Evolutionary conservation across 495 filamentous ascomycete genomes (phyloP), one percentile per base, ranked within the genome.

Genomic region (Penicillium argentinense): DNA sequence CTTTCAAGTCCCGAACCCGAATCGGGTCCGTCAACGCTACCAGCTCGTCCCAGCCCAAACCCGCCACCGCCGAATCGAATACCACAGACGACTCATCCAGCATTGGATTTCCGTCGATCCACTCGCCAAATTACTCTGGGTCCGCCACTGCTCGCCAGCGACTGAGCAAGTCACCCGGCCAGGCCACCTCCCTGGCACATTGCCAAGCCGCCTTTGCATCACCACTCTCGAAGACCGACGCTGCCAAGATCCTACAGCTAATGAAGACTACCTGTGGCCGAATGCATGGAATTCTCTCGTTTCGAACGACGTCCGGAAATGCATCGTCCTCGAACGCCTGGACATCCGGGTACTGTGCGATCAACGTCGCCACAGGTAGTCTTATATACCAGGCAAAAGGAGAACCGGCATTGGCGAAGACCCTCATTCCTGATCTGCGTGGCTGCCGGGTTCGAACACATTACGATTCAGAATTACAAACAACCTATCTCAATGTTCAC

Each of bases 381-480:
- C 54, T 81, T 38, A 77, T 80, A 17, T 78, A 78, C 47, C 75
- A 80, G 49, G 69, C 80, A 3, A 79, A 80, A 55, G 77, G 75
- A 19, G 78, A 81, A 54, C 77, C 71, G 14, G 71, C 72, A 18
- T 67, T 77, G 47, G 74, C 78, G 25, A 80, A 78, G 47, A 84
- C 78, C 2, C 59, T 87, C 18, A 79, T 98, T 4, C 78, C 88
- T 14, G 91, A 96, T 58, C 77, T 98, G 16, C 79, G 91, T 50
- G 90, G 91, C 16, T 98, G 93, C 59, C 83, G 82, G 40, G 89
- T 97, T 18, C 78, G 79, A 41, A 84, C 86, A 8, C 66, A 82
- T 46, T 83, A 81, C 28, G 76, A 79, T 36, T 60, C 73, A 3
- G 87, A 88, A 46, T 71, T 81, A 34, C 79, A 79, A 39, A 76